These are phyloP conservation scores for Blastosporella zonata DNA, from an alignment of 1,284 basidiomycete species.

Conservation along the genomic window DNA sequence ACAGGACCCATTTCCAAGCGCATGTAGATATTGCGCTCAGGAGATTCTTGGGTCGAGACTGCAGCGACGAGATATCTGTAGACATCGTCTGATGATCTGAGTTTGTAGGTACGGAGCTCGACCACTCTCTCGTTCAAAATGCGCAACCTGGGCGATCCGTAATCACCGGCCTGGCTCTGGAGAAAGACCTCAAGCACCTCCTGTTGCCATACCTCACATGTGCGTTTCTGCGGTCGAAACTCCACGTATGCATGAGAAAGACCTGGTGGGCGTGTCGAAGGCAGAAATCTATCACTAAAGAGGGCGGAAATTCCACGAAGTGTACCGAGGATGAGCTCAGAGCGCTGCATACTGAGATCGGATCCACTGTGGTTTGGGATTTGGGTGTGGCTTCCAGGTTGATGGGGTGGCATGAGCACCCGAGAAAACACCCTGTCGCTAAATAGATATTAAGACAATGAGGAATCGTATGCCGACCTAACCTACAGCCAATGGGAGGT, in stretches of 20 bases:
- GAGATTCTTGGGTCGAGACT: constrained; percentile 3
- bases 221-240: constrained; percentile 7
- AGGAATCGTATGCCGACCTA: not conserved
- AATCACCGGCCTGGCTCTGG: constrained; percentile 3
- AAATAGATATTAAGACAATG: not conserved
- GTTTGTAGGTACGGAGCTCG: constrained; percentile 10
- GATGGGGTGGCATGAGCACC: not conserved
- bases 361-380: not conserved
- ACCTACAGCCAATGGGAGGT: not conserved
- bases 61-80: constrained; percentile 10
- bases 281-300: not conserved
- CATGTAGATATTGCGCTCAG: constrained; percentile 1
- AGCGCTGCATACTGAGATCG: constrained; percentile 1
- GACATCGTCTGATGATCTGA: not conserved
- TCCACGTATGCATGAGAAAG: constrained; percentile 8
- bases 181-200: constrained; percentile 10
- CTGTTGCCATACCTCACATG: constrained; percentile 10
- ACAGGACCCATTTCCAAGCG: not conserved
- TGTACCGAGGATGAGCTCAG: not conserved
- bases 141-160: constrained; percentile 4
- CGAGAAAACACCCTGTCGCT: not conserved
- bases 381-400: not conserved
- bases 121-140: constrained; percentile 4
- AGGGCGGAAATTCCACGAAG: constrained; percentile 1
- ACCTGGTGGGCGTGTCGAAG: not conserved